A percentile compares a stretch with the other conserved stretches of the same genome.
phyloP scores from a whole-genome alignment of 1,139 yeast genomes.

The Blastobotrys malaysiensis region DNA sequence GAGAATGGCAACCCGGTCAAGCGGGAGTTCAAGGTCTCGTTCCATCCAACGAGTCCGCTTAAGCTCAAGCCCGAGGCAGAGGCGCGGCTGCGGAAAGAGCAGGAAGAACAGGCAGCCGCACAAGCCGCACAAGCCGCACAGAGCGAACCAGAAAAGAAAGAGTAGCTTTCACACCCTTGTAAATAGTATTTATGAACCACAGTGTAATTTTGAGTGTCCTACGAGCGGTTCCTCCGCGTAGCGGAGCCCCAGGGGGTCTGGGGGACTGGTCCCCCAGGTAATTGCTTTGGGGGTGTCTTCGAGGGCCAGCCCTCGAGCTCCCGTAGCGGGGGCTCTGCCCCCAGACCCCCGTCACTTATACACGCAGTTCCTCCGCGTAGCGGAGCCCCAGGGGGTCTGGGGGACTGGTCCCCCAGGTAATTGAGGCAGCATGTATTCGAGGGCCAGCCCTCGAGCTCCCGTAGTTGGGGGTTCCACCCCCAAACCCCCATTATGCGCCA shows the following conservation, averaged over 20 bases:
- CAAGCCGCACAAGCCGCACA: background rate
- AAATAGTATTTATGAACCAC: background rate
- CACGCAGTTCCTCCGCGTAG: too few relatives aligned
- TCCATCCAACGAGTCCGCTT: slow-evolving; percentile 34
- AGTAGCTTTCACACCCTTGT: background rate
- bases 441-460: background rate
- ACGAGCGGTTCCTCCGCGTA: too few relatives aligned
- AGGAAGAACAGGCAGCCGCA: background rate
- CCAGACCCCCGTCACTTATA: too few relatives aligned
- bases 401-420: too few relatives aligned
- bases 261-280: too few relatives aligned
- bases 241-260: too few relatives aligned
- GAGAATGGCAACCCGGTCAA: slow-evolving; percentile 23
- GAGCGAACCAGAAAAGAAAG: background rate
- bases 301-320: too few relatives aligned
- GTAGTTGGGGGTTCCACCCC: background rate
- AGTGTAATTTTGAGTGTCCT: too few relatives aligned
- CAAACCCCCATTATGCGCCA: background rate
- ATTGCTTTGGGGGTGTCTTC: too few relatives aligned
- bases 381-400: too few relatives aligned
- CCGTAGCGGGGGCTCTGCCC: too few relatives aligned
- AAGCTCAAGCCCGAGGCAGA: slow-evolving; percentile 22
- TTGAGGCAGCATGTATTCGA: background rate
- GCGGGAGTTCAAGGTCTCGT: slow-evolving; percentile 32
- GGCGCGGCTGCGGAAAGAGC: slow-evolving; percentile 5